A percentile compares a stretch with the other conserved stretches of the same genome.
Conservation (phyloP, 129 eudicot genomes). For the Flaveria robusta region DNA sequence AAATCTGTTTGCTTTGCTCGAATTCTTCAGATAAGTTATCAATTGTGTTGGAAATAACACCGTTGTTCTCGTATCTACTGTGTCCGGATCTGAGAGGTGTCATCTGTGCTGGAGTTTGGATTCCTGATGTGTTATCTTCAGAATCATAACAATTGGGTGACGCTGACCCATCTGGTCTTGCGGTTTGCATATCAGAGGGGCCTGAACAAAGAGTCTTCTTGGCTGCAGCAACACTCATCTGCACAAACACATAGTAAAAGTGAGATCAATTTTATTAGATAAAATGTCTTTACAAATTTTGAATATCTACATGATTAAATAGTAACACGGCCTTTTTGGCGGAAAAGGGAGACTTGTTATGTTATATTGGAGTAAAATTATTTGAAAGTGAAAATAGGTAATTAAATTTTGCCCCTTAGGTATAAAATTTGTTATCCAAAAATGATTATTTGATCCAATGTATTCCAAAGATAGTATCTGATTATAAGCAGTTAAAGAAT, state of each 20-base stretch:
- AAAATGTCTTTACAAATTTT: neutral
- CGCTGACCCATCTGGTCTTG: conserved; percentile 29
- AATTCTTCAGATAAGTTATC: conserved; percentile 56
- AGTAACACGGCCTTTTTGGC: neutral
- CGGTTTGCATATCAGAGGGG: conserved; percentile 14
- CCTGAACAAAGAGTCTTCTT: conserved; percentile 61
- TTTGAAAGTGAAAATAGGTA: neutral
- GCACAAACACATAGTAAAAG: conserved; percentile 9
- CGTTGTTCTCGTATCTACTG: conserved; percentile 33
- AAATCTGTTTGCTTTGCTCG: conserved; percentile 58
- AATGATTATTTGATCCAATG: too few species aligned
- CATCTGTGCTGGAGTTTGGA: conserved; percentile 56
- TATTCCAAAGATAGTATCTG: too few species aligned
- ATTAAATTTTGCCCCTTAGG: too few species aligned
- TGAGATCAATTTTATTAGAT: neutral
- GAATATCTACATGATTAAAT: neutral
- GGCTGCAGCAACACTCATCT: conserved; percentile 60
- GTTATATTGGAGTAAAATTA: neutral
- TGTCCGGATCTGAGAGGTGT: conserved; percentile 41
- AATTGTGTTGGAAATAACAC: conserved; percentile 29
- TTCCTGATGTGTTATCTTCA: conserved; percentile 48
- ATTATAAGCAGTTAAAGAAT: too few species aligned
- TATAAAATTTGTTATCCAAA: too few species aligned
- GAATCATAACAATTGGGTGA: conserved; percentile 46
- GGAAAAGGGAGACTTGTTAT: neutral